Evolutionary conservation across 352 stramenopile species (phyloP).

Genomic region (Globisporangium paroecandrum): DNA sequence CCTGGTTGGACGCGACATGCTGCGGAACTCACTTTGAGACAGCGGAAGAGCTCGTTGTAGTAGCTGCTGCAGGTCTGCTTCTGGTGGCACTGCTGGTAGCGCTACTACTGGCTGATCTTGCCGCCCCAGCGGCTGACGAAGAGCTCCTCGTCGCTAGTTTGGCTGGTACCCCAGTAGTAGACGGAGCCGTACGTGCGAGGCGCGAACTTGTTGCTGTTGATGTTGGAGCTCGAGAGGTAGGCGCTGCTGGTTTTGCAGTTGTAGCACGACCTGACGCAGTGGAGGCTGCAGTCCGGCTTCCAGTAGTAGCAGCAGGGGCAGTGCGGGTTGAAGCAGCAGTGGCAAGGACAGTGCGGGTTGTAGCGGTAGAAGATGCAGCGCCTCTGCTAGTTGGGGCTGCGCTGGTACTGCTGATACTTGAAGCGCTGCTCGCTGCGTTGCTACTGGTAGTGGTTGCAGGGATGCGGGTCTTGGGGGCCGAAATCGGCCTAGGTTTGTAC

Average conservation of each 20-base stretch:
- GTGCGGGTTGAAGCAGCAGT: too few relatives aligned
- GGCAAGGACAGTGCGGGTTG: background rate
- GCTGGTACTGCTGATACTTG: background rate
- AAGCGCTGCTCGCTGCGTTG: background rate
- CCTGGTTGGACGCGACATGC: background rate
- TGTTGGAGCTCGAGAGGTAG: background rate
- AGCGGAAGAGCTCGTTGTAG: background rate
- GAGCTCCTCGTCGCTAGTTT: background rate
- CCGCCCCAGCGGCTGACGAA: background rate
- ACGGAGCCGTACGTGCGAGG: background rate
- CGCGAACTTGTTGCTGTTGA: background rate
- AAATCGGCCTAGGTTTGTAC: slow-evolving; percentile 12
- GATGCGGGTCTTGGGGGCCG: background rate
- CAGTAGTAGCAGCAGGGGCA: background rate
- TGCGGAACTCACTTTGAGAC: background rate
- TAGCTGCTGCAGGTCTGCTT: too few relatives aligned
- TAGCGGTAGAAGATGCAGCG: background rate
- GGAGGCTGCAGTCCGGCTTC: background rate
- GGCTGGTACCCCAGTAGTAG: background rate
- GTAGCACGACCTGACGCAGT: background rate
- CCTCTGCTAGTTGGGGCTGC: too few relatives aligned
- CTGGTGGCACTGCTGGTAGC: background rate
- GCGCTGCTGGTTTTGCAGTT: background rate
- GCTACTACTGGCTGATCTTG: background rate
- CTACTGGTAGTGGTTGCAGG: background rate